Base-by-base conservation (phyloP, 2,329 filamentous ascomycete species). In the Pseudopithomyces maydicus region DNA sequence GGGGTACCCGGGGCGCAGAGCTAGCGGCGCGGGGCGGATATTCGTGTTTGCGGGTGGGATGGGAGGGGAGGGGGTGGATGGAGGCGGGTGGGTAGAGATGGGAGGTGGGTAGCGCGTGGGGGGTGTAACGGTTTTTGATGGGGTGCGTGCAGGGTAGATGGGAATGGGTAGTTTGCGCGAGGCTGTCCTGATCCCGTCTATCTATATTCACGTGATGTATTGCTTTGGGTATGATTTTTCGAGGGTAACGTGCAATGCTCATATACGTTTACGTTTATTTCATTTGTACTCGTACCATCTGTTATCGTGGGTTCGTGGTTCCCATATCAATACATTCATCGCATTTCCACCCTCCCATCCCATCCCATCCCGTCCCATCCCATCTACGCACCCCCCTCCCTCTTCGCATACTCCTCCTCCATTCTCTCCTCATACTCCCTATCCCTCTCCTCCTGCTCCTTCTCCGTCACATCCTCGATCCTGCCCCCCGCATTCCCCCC, bases 331-430 rank as follows among this genome's bases (percentile, higher is more conserved):
- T n/a, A n/a, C n/a, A n/a, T n/a, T n/a, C n/a, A n/a, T n/a, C n/a
- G n/a, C n/a, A n/a, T n/a, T n/a, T n/a, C n/a, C 35, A 3, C n/a
- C 17, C 33, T 3, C 15, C 20, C 15, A 23, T 20, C 26, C 10
- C 36, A 14, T 29, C n/a, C 17, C 33, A 17, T 10, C 26, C 44
- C 26, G 19, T 33, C 5, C n/a, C 7, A 2, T 22, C 17, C 32
- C 33, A 6, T 32, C 42, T 63, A 79, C 41, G 77, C 77, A 43
- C 77, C 77, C 10, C 77, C 76, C 62, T 79, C 77, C 26, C 76
- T 66, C 72, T 79, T 79, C 2, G 77, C 77, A 65, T 79, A 79
- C 58, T 79, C 77, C 1, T 77, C 76, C 63, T 79, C 75, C 59
- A 79, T 79, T 20, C 66, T 68, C 64, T 79, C 74, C 56, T 74